Evolutionary conservation across 23 red algal species (phyloP).

Genomic region (Gracilaria domingensis): DNA sequence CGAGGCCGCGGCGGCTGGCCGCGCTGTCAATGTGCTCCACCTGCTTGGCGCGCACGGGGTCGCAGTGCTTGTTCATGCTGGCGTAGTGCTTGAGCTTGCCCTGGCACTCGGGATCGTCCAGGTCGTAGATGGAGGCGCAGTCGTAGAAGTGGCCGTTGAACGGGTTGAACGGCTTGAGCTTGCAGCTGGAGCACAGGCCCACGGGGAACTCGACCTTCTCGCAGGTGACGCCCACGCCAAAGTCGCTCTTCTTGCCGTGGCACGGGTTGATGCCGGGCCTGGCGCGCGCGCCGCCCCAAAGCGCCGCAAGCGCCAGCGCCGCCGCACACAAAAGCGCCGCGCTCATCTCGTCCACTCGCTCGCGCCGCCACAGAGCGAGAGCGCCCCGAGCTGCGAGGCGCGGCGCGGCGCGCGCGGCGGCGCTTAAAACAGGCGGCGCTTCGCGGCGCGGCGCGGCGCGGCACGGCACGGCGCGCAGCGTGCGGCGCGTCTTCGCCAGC

Average conservation of each 20-base stretch:
- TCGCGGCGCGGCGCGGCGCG: no score
- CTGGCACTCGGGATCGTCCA: constrained; percentile 40
- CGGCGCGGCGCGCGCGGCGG: no score
- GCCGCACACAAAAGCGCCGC: not conserved
- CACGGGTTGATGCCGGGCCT: constrained; percentile 45
- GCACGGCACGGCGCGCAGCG: not conserved
- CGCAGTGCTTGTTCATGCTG: constrained; percentile 35
- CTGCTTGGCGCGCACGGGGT: constrained; percentile 49
- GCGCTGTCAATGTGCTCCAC: constrained; percentile 8
- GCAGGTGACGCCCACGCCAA: constrained; percentile 56
- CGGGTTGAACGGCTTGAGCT: constrained; percentile 53
- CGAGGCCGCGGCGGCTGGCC: not conserved
- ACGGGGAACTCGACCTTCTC: constrained; percentile 60
- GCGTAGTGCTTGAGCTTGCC: constrained; percentile 28
- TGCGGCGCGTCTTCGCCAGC: no score
- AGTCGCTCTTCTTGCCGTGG: constrained; percentile 39
- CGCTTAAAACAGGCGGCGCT: no score
- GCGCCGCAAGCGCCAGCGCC: not conserved
- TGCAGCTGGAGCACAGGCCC: constrained; percentile 49
- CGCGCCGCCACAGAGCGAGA: no score
- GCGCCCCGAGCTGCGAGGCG: no score
- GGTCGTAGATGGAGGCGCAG: constrained; percentile 66
- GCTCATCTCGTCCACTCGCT: not conserved
- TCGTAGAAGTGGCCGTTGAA: constrained; percentile 39
- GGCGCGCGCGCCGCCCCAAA: not conserved